These are phyloP conservation scores for Naematelia encephala DNA, from an alignment of 768 basidiomycete species.

Conservation along the genomic window DNA sequence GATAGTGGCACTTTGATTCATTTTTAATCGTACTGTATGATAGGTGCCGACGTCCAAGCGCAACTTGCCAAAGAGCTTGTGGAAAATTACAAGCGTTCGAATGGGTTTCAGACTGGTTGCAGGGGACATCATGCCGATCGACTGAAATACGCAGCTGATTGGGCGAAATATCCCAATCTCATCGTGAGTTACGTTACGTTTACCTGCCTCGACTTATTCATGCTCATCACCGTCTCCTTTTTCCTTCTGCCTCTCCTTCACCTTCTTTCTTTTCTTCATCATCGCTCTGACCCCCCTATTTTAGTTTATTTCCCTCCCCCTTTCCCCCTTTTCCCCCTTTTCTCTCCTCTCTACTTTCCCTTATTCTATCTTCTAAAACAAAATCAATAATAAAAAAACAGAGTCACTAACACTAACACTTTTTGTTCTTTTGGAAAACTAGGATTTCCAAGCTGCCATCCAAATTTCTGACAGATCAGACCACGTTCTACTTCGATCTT, in stretches of 20 bases:
- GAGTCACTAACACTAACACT: no score
- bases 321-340: no score
- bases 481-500: constrained; percentile 26
- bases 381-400: no score
- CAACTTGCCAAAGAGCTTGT: constrained; percentile 26
- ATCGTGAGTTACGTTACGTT: constrained; percentile 15
- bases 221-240: background rate
- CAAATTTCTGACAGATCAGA: constrained; percentile 30
- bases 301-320: no score
- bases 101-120: constrained; percentile 23
- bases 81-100: constrained; percentile 17
- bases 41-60: constrained; percentile 42
- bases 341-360: no score
- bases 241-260: no score
- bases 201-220: background rate
- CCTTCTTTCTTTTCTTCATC: no score
- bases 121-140: constrained; percentile 32
- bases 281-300: no score
- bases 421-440: no score
- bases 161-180: constrained; percentile 38
- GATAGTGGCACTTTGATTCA: no score
- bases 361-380: background rate
- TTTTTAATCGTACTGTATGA: constrained; percentile 1
- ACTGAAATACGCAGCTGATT: constrained; percentile 26
- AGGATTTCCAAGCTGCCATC: constrained; percentile 16